A percentile compares a stretch with the other conserved stretches of the same genome.
phyloP scores from a whole-genome alignment of 768 basidiomycete species.

The Chiua virens region DNA sequence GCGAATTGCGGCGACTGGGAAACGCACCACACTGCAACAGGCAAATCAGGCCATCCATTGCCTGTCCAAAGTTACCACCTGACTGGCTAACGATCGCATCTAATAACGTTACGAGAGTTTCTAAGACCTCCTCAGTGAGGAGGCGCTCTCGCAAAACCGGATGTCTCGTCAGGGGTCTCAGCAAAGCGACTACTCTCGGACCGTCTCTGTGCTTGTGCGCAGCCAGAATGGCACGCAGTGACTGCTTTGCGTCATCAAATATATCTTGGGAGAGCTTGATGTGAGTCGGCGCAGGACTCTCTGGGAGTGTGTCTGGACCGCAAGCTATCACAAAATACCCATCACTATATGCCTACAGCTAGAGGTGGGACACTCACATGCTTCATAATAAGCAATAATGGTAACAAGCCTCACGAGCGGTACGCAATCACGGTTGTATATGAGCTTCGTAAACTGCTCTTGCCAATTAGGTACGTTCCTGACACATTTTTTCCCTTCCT shows the following conservation, averaged over 20 bases:
- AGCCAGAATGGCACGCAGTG: slow-evolving; percentile 10
- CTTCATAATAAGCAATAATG: slow-evolving; percentile 23
- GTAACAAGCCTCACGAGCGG: slow-evolving; percentile 21
- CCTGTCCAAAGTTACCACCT: slow-evolving; percentile 13
- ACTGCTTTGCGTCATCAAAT: slow-evolving; percentile 16
- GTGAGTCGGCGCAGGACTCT: background rate
- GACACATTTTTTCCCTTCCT: slow-evolving; percentile 22
- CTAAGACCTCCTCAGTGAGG: slow-evolving; percentile 13
- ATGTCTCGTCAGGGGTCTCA: slow-evolving; percentile 22
- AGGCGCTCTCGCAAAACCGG: slow-evolving; percentile 8
- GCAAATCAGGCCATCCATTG: slow-evolving; percentile 22
- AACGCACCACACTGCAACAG: slow-evolving; percentile 18
- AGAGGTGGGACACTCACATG: slow-evolving; percentile 7
- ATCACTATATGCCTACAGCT: no score
- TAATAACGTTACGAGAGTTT: slow-evolving; percentile 11
- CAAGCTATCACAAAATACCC: slow-evolving; percentile 1
- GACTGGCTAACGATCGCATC: slow-evolving; percentile 7
- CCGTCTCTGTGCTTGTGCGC: slow-evolving; percentile 16
- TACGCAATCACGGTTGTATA: slow-evolving; percentile 8
- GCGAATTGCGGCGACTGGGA: background rate
- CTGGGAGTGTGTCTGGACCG: background rate
- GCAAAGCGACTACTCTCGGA: slow-evolving; percentile 21
- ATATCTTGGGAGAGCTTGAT: background rate
- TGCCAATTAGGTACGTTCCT: slow-evolving; percentile 14
- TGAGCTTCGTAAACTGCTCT: slow-evolving; percentile 8